A percentile compares a stretch with the other conserved stretches of the same genome.
Conservation (phyloP, 2,329 filamentous ascomycete species). For the Ambrosiella beaveri region DNA sequence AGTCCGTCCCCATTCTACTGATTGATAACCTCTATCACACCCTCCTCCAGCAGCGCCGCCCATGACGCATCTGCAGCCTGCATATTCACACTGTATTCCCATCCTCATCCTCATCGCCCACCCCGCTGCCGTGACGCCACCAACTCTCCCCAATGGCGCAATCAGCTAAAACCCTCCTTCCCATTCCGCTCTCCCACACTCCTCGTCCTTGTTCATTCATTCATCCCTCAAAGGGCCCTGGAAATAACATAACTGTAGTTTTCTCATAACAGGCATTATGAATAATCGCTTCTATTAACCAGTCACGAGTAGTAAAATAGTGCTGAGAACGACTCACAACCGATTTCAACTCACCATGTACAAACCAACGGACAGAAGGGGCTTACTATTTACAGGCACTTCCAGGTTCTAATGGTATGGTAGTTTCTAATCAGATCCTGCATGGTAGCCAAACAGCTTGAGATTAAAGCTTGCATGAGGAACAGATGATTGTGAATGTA, state of each 20-base stretch:
- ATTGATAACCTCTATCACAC: constrained; percentile 9
- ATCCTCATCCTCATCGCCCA: neutral
- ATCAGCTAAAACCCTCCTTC: neutral
- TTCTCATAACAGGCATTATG: neutral
- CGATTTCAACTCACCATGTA: too few relatives aligned
- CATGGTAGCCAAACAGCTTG: neutral
- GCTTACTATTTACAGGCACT: too few relatives aligned
- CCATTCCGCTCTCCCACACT: neutral
- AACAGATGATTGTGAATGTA: neutral
- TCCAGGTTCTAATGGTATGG: neutral
- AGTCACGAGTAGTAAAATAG: neutral
- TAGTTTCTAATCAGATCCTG: neutral
- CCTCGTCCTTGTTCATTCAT: neutral
- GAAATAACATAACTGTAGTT: neutral
- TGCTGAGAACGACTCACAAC: neutral
- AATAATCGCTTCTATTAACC: neutral
- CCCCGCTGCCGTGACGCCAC: constrained; percentile 3
- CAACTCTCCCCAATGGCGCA: constrained; percentile 3
- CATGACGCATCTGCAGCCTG: neutral
- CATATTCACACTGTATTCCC: neutral
- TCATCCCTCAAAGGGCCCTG: neutral
- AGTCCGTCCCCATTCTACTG: neutral
- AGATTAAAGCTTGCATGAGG: neutral
- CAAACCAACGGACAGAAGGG: too few relatives aligned
- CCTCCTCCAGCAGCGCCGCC: too few relatives aligned